Base-by-base conservation (phyloP, 495 filamentous ascomycete species). In the Penicillium coffeae region DNA sequence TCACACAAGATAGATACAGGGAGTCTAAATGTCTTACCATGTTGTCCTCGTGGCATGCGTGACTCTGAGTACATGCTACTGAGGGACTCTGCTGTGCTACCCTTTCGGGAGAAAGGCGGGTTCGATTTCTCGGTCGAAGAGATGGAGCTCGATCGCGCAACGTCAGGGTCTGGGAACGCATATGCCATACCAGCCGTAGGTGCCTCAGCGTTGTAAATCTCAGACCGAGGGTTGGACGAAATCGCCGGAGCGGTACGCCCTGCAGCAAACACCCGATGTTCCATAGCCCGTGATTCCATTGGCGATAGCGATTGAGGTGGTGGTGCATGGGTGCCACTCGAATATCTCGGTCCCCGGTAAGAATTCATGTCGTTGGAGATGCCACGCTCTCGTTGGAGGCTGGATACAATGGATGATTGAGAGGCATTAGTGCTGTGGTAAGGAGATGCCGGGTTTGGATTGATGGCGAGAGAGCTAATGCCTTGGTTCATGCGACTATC, bases 121-220 rank as follows among this genome's bases (percentile, higher is more conserved):
- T 59, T 66, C 18, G 69, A 62, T 32, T 70, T 69, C 12, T 84
- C 80, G 19, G 76, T 77, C 39, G 77, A 84, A 8, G 78, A 78
- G 18, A 72, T 75, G 0, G 75, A 71, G 58, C 75, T 70, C 12
- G 72, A 75, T n/a, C 72, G 66, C 33, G 71, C 65, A 40, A 84
- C 79, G 37, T 87, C 85, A 21, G 88, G 86, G 55, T 90, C 86
- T 0, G 87, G 87, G 58, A 91, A 90, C 30, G 87, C 87, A 71
- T 88, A 91, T 0, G 87, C 84, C 60, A 89, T 83, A 65, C 87
- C 87, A 51, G 87, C 88, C 13, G 85, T 90, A 8, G 87, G 87
- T 42, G 88, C 84, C 44, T 87, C 85, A 3, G 87, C 87, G 48
- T 87, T 84, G 49, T 88, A 88, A 56, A 90, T 87, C 38, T 82